These are phyloP conservation scores for Monosporascus sp. DNA, from an alignment of 2,329 filamentous ascomycete species.

Conservation along the genomic window DNA sequence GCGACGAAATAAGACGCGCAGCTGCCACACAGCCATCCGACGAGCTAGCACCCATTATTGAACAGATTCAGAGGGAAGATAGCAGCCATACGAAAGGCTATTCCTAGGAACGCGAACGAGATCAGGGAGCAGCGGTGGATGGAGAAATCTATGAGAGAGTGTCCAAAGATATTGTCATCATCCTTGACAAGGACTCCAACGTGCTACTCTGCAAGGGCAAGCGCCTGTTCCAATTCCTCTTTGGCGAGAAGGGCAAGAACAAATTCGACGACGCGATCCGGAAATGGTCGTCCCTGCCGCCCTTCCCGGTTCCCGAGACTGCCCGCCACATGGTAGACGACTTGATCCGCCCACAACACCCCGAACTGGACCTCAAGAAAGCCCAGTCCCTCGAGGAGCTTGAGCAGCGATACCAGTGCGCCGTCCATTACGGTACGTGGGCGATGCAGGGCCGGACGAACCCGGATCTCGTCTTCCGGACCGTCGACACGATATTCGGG, in stretches of 20 bases:
- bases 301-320: slow-evolving; percentile 2
- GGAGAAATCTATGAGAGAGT: not conserved
- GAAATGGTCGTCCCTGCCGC: slow-evolving; percentile 2
- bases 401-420: slow-evolving; percentile 6
- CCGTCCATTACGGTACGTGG: slow-evolving; percentile 9
- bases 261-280: slow-evolving; percentile 1
- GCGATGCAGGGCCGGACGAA: slow-evolving; percentile 1
- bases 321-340: slow-evolving; percentile 5
- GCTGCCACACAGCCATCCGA: not conserved
- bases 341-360: slow-evolving; percentile 3
- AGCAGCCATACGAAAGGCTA: not conserved
- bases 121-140: slow-evolving; percentile 1
- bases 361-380: slow-evolving; percentile 6
- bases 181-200: slow-evolving; percentile 4
- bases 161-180: slow-evolving; percentile 3
- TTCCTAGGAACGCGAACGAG: slow-evolving; percentile 5
- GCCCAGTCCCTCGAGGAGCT: slow-evolving; percentile 4
- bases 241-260: not conserved
- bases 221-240: slow-evolving; percentile 3
- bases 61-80: slow-evolving; percentile 6
- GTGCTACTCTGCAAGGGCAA: slow-evolving; percentile 1
- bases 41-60: slow-evolving; percentile 1
- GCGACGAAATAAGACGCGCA: slow-evolving; percentile 1
- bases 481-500: slow-evolving; percentile 1
- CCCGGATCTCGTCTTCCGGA: not conserved